Evolutionary conservation across 352 stramenopile species (phyloP), one percentile per base, ranked within the genome.

Genomic region (Hyaloperonospora arabidopsidis): DNA sequence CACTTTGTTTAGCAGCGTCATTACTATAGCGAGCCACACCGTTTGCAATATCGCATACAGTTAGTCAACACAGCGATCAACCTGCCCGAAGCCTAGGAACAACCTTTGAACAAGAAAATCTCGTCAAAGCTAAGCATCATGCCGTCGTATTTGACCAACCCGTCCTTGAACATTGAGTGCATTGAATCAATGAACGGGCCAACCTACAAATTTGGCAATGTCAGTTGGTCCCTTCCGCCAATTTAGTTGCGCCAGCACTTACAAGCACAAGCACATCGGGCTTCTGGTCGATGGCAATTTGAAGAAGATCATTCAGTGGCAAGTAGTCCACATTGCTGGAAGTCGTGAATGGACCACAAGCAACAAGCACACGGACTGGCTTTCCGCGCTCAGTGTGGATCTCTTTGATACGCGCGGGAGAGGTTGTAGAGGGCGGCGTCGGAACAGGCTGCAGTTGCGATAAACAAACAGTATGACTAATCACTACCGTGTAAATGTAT

Each of bases 101-200:
- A 59, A 90, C 82, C 79, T 76, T 91, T 87, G 58, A 93, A 89
- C 39, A 93, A 36, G 54, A 91, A 93, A 21, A 91, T 81, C 22
- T 91, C 83, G 61, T 93, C 78, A 39, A 89, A 93, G 28, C 75
- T 83, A 19, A 89, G 52, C 68, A 89, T 86, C 74, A 89, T 87
- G 50, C 57, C 74, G 39, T 93, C 77, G 47, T 87, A 89, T 50
- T 78, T 71, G 13, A 88, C 76, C 23, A 93, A 54, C 12, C 90
- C 92, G 35, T 88, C 72, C 49, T 89, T 64, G 35, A 98, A 89
- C 51, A 87, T 82, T 15, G 86, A 72, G 57, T 98, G 95, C 52
- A 86, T 81, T 18, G 74, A 76, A 68, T 98, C 94, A 21, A 99
- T 96, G 75, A 99, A 99, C 13, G 96, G 96, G 14, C 96, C 96